Base-by-base conservation (phyloP, 2,329 filamentous ascomycete genomes). In the Phyllosticta paracitricarpa region DNA sequence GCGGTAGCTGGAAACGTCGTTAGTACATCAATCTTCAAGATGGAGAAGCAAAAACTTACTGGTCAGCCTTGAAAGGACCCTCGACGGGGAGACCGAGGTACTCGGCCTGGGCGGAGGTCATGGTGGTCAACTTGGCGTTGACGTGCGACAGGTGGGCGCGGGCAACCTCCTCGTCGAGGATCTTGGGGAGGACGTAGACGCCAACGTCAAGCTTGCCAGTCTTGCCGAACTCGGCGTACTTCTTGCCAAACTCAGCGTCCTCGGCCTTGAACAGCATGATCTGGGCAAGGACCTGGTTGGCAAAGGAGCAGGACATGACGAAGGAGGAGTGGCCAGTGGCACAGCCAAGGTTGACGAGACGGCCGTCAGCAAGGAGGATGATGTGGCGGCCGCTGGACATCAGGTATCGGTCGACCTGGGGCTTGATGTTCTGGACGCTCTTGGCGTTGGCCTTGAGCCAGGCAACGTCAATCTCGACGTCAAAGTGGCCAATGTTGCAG, bases 271-370 rank as follows among this genome's bases (percentile, higher is more conserved):
- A 99, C 73, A 99, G 83, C 83, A 96, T 88, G 82, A 99, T 97
- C 84, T 99, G 94, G 69, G 94, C 94, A 77, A 99, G 90, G 72
- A 97, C 94, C 85, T 99, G 94, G 89, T 99, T 99, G 85, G 92
- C 96, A 89, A 99, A 99, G 67, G 93, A 97, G 89, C 94, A 99
- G 72, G 92, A 97, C 94, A 99, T 97, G 84, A 99, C 94, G 80
- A 99, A 99, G 59, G 93, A 97, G 69, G 92, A 96, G 89, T 99
- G 94, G 70, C 94, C 94, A 67, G 94, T 99, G 76, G 94, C 94
- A 80, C 94, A 99, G 79, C 94, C 94, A 71, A 99, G 84, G 88
- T 99, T 99, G 82, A 99, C 94, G 68, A 99, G 89, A 83, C 94
- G 93, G 71, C 94, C 94, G 84, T 97, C 94, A 66, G 94, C 94